Evolutionary conservation across 1,284 basidiomycete genomes (phyloP).

Genomic region (Ceratobasidium sp.): DNA sequence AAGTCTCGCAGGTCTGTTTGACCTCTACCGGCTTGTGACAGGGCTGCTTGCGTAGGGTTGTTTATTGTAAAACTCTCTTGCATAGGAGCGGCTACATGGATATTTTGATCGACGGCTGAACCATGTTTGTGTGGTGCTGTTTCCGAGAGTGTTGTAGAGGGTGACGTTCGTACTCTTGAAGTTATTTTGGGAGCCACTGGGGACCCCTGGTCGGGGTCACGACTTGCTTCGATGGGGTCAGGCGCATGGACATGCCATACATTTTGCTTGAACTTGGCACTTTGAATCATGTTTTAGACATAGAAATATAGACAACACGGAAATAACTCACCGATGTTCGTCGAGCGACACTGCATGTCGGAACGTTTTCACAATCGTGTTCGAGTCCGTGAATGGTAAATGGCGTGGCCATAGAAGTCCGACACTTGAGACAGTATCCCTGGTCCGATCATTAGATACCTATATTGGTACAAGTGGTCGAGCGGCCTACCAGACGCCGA

Average conservation of each 20-base stretch:
- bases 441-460: background rate
- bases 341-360: slow-evolving; percentile 43
- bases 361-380: slow-evolving; percentile 42
- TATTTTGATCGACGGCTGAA: background rate
- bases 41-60: too few species aligned
- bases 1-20: slow-evolving; percentile 18
- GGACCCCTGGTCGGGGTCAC: slow-evolving; percentile 41
- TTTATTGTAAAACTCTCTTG: background rate
- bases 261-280: slow-evolving; percentile 43
- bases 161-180: background rate
- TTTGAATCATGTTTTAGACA: background rate
- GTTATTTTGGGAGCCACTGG: background rate
- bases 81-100: slow-evolving; percentile 9
- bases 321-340: slow-evolving; percentile 39
- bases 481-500: slow-evolving; percentile 31
- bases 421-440: slow-evolving; percentile 44
- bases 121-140: background rate
- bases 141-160: background rate
- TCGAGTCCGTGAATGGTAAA: slow-evolving; percentile 43
- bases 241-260: slow-evolving; percentile 40
- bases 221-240: background rate
- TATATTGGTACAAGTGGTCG: too few species aligned
- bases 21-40: too few species aligned
- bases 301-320: background rate
- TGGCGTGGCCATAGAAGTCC: slow-evolving; percentile 41